Base-by-base conservation (phyloP, 257 asterid species). In the Ilex aquifolium region DNA sequence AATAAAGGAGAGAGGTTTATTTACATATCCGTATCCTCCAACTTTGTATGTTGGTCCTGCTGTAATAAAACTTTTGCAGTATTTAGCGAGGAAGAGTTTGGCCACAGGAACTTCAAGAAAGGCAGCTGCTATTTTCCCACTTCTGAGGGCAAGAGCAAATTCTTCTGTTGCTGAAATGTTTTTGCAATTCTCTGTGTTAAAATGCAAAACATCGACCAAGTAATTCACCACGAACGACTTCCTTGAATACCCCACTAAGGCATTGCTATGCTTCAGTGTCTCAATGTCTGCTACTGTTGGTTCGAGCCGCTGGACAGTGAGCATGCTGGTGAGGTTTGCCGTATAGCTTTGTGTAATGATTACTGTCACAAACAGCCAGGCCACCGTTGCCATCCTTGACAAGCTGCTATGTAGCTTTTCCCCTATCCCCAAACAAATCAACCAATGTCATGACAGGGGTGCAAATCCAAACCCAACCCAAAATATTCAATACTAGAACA, bases 1-100 rank as follows among this genome's bases (percentile, higher is more conserved):
- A n/a, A 56, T 17, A 13, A 1, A 16, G 13, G 65, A 44, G 17
- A 49, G 21, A 13, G 44, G 32, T 42, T 5, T 42, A 32, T 31
- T 54, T 78, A 81, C 87, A 56, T 54, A 78, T 69, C 82, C 82
- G 63, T 64, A 79, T 62, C 82, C 85, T 61, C 82, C 82, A 65
- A 65, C 51, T 59, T 62, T 74, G 76, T 64, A 76, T 10, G 71
- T 70, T 14, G 82, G 85, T 3, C 82, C 85, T 5, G 76, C 70
- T 9, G 52, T 67, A 55, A 31, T 64, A 31, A 76, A 76, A 71
- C 76, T 76, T 61, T 76, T 70, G 76, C 85, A 79, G 15, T 69
- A 70, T 40, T 79, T 79, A 52, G 76, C 77, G 0, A 73, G 67
- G 52, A 79, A 67, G 5, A 76, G 70, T 48, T 70, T 79, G 31